Base-by-base conservation (phyloP, 2,329 filamentous ascomycete genomes). In the Seiridium cupressi region DNA sequence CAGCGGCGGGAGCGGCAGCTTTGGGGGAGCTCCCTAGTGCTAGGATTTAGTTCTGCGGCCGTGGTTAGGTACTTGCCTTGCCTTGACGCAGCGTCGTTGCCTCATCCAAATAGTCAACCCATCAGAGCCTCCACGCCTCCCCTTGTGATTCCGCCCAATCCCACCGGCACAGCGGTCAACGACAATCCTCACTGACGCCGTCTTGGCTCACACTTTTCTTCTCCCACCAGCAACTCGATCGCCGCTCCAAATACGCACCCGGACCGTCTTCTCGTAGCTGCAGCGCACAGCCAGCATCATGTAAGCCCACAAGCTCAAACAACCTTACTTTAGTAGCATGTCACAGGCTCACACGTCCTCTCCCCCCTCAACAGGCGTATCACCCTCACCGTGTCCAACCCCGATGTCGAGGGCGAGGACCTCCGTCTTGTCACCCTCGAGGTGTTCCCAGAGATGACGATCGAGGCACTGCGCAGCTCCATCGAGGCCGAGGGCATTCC, bases 401-500 rank as follows among this genome's bases (percentile, higher is more conserved):
- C 87, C 63, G 84, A 88, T 69, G 79, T 86, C 66, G 74, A 75
- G 68, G 86, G 89, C 69, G 73, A 74, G 68, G 88, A 91, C 69
- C 82, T 92, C 73, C 69, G 70, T 55, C 69, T 73, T 55, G 81
- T 92, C 69, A 85, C 84, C 64, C 83, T 92, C 66, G 89, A 92
- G 68, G 84, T 92, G 60, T 84, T 85, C 55, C 80, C 83, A 53
- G 87, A 87, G 66, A 88, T 91, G 77, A 92, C 91, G 53, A 78
- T 98, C 68, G 89, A 89, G 69, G 89, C 92, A 57, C 85, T 99
- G 66, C 96, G 96, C 76, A 90, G 89, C 72, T 91, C 92, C 71
- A 90, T 99, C 72, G 87, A 95, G 73, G 90, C 88, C 75, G 94
- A 98, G 76, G 81, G 81, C 68, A 88, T 96, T 67, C 86, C 90